Conservation (phyloP, 176 grass and related monocot species). For the Alopecurus myosuroides region DNA sequence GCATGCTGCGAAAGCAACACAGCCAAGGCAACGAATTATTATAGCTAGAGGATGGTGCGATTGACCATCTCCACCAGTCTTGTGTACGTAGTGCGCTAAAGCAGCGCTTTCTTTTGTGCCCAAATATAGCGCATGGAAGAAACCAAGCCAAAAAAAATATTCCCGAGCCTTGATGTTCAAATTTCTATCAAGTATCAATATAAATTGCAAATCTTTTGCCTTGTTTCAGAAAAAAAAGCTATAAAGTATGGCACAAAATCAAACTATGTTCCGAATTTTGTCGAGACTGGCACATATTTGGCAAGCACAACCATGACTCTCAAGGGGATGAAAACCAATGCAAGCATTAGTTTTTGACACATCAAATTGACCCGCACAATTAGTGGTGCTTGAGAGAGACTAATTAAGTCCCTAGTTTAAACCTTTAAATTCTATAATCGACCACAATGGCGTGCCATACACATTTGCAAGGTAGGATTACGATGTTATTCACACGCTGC, state of each 20-base stretch:
- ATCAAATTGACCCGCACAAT: conserved; percentile 8
- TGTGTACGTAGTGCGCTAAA: not conserved
- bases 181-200: not conserved
- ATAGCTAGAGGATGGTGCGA: not conserved
- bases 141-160: not conserved
- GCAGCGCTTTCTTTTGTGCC: not conserved
- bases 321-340: not conserved
- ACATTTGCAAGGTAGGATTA: conserved; percentile 17
- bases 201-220: no score
- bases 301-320: not conserved
- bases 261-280: not conserved
- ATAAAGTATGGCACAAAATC: not conserved
- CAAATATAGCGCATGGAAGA: not conserved
- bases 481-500: conserved; percentile 1
- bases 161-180: not conserved
- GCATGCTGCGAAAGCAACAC: not conserved
- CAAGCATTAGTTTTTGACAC: conserved; percentile 6
- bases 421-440: not conserved
- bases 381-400: not conserved
- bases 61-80: not conserved
- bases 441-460: conserved; percentile 11
- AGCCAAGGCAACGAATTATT: conserved; percentile 4
- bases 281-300: not conserved
- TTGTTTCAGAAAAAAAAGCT: no score
- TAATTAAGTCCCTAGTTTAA: not conserved